A percentile compares a stretch with the other conserved stretches of the same genome.
phyloP scores from a whole-genome alignment of 257 asterid species.

The Paraleonurus japonicus region DNA sequence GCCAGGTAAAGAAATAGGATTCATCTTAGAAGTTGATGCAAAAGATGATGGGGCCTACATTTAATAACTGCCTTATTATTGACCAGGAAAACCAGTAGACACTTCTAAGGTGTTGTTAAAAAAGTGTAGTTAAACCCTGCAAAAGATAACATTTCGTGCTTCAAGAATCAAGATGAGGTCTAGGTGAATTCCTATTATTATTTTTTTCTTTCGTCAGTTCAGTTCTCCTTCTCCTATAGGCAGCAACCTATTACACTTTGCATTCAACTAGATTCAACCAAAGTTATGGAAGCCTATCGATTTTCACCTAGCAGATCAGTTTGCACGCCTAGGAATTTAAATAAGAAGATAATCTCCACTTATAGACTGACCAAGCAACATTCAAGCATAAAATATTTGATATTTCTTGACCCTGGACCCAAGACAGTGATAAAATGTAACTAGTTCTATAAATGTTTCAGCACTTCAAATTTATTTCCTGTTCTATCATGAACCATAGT shows the following conservation, averaged over 20 bases:
- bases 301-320: not conserved
- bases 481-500: not conserved
- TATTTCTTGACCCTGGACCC: not conserved
- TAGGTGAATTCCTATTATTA: not conserved
- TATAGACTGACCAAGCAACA: not conserved
- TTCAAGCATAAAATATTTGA: not conserved
- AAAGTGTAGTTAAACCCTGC: not conserved
- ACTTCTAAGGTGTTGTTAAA: not conserved
- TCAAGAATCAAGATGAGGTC: not conserved
- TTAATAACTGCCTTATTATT: not conserved
- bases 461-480: not conserved
- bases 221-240: constrained; percentile 12
- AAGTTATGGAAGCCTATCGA: not conserved
- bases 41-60: not conserved
- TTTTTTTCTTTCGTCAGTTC: constrained; percentile 2
- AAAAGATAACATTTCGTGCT: not conserved
- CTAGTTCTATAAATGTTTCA: not conserved
- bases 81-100: not conserved
- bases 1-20: not conserved
- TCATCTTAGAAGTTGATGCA: not conserved
- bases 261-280: not conserved
- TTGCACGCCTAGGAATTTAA: not conserved
- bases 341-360: not conserved
- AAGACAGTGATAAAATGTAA: not conserved
- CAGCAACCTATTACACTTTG: not conserved